A percentile compares a stretch with the other conserved stretches of the same genome.
Conservation (phyloP, 192 early-diverging fungal genomes). For the Oehlia diaphana region DNA sequence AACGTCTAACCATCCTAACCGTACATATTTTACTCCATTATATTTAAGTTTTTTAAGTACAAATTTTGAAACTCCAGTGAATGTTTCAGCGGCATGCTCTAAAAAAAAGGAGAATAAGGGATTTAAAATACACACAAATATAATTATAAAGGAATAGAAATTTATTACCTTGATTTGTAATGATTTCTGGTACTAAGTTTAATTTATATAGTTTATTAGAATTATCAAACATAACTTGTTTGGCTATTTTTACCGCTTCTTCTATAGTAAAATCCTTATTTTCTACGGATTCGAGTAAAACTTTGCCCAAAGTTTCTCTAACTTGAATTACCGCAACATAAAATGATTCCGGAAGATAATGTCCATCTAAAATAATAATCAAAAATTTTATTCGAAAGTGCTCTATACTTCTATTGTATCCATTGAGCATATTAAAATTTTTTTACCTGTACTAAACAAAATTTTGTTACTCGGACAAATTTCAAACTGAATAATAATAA, state of each 20-base stretch:
- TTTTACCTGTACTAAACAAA: constrained; percentile 27
- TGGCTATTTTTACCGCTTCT: constrained; percentile 17
- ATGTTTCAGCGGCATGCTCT: not conserved
- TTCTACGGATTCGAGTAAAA: constrained; percentile 10
- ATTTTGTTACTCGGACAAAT: constrained; percentile 26
- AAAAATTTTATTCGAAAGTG: not conserved
- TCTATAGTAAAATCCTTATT: constrained; percentile 4
- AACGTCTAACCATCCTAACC: not conserved
- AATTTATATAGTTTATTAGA: constrained; percentile 17
- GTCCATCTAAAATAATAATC: constrained; percentile 13
- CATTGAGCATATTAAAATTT: not conserved
- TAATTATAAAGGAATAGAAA: too few relatives aligned
- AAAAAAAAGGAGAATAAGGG: not conserved
- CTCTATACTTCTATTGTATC: not conserved
- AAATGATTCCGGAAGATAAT: constrained; percentile 15
- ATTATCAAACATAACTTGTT: constrained; percentile 23
- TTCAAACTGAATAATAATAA: not conserved
- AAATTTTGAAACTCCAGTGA: not conserved
- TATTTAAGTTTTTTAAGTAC: not conserved
- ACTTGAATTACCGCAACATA: constrained; percentile 21
- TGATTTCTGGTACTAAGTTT: not conserved
- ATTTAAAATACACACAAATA: too few relatives aligned
- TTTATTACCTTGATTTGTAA: not conserved
- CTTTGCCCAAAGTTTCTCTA: constrained; percentile 17
- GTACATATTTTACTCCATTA: constrained; percentile 16